A percentile compares a stretch with the other conserved stretches of the same genome.
These are phyloP conservation scores for Pleodorina starrii DNA, from an alignment of 139 green algal species.

Conservation along the genomic window DNA sequence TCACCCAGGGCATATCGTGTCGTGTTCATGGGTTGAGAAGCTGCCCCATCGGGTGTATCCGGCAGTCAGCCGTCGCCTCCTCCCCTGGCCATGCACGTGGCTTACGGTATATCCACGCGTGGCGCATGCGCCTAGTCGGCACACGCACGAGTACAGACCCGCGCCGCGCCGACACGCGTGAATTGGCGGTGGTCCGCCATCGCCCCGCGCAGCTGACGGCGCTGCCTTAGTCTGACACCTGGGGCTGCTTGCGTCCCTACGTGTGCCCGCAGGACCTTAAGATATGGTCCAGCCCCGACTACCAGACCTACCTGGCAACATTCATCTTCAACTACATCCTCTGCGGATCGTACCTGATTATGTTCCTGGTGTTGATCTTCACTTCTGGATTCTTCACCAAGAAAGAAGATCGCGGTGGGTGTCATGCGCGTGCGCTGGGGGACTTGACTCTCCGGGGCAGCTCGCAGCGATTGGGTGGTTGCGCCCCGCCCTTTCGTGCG, in stretches of 20 bases:
- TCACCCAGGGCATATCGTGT: too few species aligned
- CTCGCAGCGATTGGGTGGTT: not conserved
- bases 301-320: slow-evolving; percentile 33
- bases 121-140: not conserved
- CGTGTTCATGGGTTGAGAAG: too few species aligned
- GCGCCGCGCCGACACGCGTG: too few species aligned
- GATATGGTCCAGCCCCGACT: not conserved
- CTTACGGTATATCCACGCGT: too few species aligned
- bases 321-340: slow-evolving; percentile 48
- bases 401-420: not conserved
- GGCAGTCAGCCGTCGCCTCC: too few species aligned
- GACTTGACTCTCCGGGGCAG: not conserved
- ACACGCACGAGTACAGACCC: not conserved
- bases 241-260: not conserved
- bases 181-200: not conserved
- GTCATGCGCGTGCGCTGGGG: too few species aligned
- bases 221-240: not conserved
- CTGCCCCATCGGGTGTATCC: too few species aligned
- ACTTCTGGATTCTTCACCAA: not conserved
- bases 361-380: slow-evolving; percentile 26
- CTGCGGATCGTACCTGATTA: slow-evolving; percentile 4
- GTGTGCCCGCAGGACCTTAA: not conserved
- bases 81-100: too few species aligned
- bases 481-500: not conserved
- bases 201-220: not conserved